These are phyloP conservation scores for Cystobasidium onofrii DNA, from an alignment of 768 basidiomycete species.

Conservation along the genomic window DNA sequence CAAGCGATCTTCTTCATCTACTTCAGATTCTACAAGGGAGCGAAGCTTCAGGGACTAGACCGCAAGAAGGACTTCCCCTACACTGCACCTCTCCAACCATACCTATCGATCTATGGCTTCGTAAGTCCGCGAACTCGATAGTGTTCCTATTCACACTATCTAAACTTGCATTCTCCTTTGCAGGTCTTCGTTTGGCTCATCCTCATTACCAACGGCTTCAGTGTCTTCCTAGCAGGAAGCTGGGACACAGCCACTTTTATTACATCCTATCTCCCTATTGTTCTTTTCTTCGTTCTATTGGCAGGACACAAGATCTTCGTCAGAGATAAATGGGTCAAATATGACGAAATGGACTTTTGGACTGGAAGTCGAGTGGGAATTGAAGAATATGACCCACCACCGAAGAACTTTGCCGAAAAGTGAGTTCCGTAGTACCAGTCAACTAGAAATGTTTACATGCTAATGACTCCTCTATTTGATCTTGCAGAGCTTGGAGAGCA, in stretches of 20 bases:
- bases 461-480: conserved; percentile 42
- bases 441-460: no score
- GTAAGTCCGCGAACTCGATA: conserved; percentile 38
- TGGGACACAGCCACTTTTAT: conserved; percentile 65
- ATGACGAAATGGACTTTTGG: conserved; percentile 77
- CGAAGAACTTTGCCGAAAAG: conserved; percentile 27
- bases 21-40: conserved; percentile 4
- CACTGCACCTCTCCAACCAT: conserved; percentile 51
- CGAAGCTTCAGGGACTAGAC: conserved; percentile 49
- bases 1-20: conserved; percentile 31
- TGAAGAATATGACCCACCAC: conserved; percentile 41
- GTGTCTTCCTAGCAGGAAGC: conserved; percentile 52
- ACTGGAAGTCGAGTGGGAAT: conserved; percentile 58
- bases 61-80: conserved; percentile 47
- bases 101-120: conserved; percentile 61
- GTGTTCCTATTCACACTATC: no score
- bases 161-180: not conserved
- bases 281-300: conserved; percentile 71
- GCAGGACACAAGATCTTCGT: conserved; percentile 54
- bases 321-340: conserved; percentile 49
- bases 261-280: conserved; percentile 66
- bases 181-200: conserved; percentile 28
- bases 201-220: conserved; percentile 40
- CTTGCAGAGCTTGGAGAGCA: not conserved
- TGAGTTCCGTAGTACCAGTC: no score